These are phyloP conservation scores for Nakataea oryzae DNA, from an alignment of 2,329 filamentous ascomycete species.

Conservation along the genomic window DNA sequence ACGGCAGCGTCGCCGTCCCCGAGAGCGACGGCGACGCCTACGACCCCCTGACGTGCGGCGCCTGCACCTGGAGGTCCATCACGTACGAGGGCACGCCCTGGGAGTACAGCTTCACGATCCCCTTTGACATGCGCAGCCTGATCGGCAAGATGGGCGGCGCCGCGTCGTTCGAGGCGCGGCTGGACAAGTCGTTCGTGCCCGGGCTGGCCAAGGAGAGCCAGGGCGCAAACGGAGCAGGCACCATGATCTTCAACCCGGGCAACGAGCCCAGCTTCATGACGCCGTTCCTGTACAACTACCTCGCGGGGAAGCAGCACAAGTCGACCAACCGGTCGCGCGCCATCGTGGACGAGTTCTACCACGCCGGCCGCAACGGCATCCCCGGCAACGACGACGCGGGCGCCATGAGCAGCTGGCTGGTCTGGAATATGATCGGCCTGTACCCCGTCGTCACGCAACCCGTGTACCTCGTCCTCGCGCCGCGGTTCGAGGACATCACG, in stretches of 20 bases:
- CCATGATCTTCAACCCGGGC: conserved; percentile 33
- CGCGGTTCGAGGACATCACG: conserved; percentile 50
- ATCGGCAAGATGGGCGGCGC: conserved; percentile 43
- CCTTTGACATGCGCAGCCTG: conserved; percentile 50
- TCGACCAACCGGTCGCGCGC: conserved; percentile 46
- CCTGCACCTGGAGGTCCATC: conserved; percentile 54
- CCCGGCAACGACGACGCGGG: conserved; percentile 64
- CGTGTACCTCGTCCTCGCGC: conserved; percentile 53
- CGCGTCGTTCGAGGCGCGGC: conserved; percentile 41
- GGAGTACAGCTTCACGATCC: conserved; percentile 59
- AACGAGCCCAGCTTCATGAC: conserved; percentile 59
- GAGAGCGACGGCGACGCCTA: conserved; percentile 21
- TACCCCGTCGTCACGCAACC: conserved; percentile 60
- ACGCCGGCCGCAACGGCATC: conserved; percentile 41
- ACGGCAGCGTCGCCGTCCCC: conserved; percentile 16
- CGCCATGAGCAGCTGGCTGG: conserved; percentile 60
- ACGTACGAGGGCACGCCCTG: conserved; percentile 50
- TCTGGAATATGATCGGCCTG: conserved; percentile 60
- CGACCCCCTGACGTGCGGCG: conserved; percentile 49
- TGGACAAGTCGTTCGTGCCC: conserved; percentile 50
- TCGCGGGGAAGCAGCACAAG: conserved; percentile 49
- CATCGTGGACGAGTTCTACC: conserved; percentile 50
- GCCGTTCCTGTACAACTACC: conserved; percentile 61
- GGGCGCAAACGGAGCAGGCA: conserved; percentile 23
- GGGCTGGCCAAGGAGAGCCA: conserved; percentile 28